These are phyloP conservation scores for Lomentospora prolificans DNA, from an alignment of 2,329 filamentous ascomycete genomes.

Conservation along the genomic window DNA sequence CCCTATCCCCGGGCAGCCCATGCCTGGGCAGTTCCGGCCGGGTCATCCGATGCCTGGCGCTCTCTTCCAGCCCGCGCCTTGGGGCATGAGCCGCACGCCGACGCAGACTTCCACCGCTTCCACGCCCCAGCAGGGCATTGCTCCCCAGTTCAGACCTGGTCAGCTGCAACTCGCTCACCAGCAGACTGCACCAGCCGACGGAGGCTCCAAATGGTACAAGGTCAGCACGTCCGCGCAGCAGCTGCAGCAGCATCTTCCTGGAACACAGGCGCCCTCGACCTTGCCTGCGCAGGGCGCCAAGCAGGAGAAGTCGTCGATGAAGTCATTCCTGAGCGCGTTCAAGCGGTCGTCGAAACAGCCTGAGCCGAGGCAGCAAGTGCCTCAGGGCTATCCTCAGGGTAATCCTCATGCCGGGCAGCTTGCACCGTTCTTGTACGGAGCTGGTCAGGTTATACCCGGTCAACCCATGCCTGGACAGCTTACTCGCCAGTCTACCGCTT, in stretches of 20 bases:
- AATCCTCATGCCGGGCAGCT: background rate
- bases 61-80: background rate
- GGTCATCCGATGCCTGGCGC: too few relatives aligned
- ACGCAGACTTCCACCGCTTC: background rate
- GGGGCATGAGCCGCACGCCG: background rate
- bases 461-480: background rate
- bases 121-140: background rate
- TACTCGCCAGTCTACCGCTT: background rate
- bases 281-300: constrained; percentile 5
- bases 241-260: constrained; percentile 4
- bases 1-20: background rate
- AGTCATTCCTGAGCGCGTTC: constrained; percentile 17
- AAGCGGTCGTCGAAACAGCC: constrained; percentile 17
- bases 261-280: constrained; percentile 9
- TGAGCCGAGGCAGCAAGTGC: background rate
- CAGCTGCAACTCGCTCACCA: background rate
- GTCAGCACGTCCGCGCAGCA: constrained; percentile 12
- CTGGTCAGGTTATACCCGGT: background rate
- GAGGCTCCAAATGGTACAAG: constrained; percentile 13
- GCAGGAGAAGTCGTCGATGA: constrained; percentile 13
- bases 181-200: background rate
- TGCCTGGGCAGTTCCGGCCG: background rate
- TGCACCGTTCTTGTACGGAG: background rate
- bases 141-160: background rate
- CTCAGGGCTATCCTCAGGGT: background rate